Conservation (phyloP, 164 flowering plant species). For the Liquidambar formosana region DNA sequence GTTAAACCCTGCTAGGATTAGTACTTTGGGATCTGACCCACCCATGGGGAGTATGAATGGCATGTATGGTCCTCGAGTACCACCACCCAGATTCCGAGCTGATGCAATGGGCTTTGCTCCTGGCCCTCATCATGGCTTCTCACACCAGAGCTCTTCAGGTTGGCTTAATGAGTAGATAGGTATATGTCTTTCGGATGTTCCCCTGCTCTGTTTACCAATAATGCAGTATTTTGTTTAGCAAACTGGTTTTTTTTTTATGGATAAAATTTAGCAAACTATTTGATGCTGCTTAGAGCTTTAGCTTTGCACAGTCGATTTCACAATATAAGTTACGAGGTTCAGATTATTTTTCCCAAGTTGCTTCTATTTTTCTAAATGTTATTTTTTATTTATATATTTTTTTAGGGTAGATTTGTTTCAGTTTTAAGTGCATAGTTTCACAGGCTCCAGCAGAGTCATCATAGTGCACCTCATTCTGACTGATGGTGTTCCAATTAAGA, state of each 20-base stretch:
- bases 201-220: background rate
- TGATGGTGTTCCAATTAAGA: no score
- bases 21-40: constrained; percentile 11
- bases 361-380: no score
- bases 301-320: background rate
- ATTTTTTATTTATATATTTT: no score
- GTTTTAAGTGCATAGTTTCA: no score
- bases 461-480: no score
- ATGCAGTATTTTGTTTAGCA: background rate
- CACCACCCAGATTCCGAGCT: constrained; percentile 17
- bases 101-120: constrained; percentile 41
- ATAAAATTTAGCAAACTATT: no score
- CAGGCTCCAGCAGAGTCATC: no score
- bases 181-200: background rate
- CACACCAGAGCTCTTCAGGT: constrained; percentile 40
- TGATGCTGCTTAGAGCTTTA: background rate
- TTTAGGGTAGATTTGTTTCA: no score
- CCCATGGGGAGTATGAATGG: constrained; percentile 11
- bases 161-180: constrained; percentile 48
- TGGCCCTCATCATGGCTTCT: constrained; percentile 38
- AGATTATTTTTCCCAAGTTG: no score
- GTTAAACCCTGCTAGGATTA: constrained; percentile 35
- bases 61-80: constrained; percentile 15
- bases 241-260: background rate
- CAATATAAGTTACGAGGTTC: no score